Evolutionary conservation across 169 alveolate genomes (phyloP), one percentile per base, ranked within the genome.

Genomic region (Pseudocohnilembus persalinus): DNA sequence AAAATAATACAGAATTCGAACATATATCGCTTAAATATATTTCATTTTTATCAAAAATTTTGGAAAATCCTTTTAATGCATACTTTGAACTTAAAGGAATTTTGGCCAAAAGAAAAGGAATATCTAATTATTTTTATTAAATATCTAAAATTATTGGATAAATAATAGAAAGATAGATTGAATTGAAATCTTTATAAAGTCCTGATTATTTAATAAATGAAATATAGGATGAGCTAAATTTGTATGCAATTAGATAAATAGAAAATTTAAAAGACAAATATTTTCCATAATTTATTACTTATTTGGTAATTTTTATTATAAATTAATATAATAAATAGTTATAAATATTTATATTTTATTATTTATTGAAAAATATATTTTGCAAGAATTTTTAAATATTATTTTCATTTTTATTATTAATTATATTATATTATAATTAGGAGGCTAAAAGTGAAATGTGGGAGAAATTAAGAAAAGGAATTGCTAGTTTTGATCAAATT

Each of bases 21-120:
- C 84, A 79, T 79, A n/a, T 79, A 16, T 49, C 77, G 0, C 35
- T 79, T n/a, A 79, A 79, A 79, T 79, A 49, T 63, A 79, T 79
- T 28, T 34, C 77, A n/a, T 79, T 34, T 28, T 64, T 79, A 27
- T 35, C 84, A 28, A 79, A 79, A 30, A 34, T 34, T 32, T 49
- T 68, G 29, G 63, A 79, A 0, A 79, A 79, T 64, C 76, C 84
- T 0, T 20, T 64, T 28, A 79, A 75, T 1, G 76, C 84, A 20
- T 79, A 79, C 49, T 79, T 49, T 29, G 84, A 79, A 31, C n/a
- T 79, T 0, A 79, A 79, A 29, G 64, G 29, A 29, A 79, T 79
- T n/a, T 29, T n/a, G 31, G 35, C 77, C 0, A 24, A 79, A 30
- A n/a, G 73, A 29, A 79, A 27, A 35, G 64, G 30, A 30, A 72